A percentile compares a stretch with the other conserved stretches of the same genome.
phyloP scores from a whole-genome alignment of 352 stramenopile genomes.

The Phytopythium aichiense region DNA sequence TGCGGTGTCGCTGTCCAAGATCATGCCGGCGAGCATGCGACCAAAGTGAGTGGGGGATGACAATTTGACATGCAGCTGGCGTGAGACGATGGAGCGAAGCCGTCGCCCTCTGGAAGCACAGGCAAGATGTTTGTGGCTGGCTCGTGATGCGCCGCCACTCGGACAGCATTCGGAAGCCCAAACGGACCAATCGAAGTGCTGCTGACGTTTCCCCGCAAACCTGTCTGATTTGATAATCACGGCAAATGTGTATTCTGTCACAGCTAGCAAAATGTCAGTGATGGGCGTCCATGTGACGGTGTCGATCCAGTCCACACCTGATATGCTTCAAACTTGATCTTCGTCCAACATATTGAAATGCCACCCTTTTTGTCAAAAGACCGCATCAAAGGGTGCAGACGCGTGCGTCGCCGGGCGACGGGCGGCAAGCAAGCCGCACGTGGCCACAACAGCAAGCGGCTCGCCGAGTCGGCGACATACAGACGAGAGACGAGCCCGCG shows the following conservation, averaged over 20 bases:
- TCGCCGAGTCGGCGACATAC: background rate
- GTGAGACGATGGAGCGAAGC: no score
- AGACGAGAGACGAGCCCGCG: background rate
- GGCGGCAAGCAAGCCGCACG: no score
- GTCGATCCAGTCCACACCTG: background rate
- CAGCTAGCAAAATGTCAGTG: background rate
- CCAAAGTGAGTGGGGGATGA: no score
- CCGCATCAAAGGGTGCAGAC: background rate
- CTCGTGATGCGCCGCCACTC: no score
- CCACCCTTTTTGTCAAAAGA: no score
- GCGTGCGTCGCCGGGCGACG: background rate
- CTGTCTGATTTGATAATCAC: background rate
- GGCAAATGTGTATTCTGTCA: background rate
- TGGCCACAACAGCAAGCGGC: background rate
- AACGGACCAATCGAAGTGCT: background rate
- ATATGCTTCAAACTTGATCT: background rate
- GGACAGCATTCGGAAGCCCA: background rate
- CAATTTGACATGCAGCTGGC: no score
- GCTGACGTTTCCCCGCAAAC: background rate
- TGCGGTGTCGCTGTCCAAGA: no score
- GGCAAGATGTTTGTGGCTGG: no score
- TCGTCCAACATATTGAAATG: no score
- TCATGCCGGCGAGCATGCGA: no score
- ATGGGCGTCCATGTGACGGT: background rate
- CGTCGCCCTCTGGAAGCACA: no score